Evolutionary conservation across 1,284 basidiomycete genomes (phyloP), one percentile per base, ranked within the genome.

Genomic region (Cryptococcus deneoformans): DNA sequence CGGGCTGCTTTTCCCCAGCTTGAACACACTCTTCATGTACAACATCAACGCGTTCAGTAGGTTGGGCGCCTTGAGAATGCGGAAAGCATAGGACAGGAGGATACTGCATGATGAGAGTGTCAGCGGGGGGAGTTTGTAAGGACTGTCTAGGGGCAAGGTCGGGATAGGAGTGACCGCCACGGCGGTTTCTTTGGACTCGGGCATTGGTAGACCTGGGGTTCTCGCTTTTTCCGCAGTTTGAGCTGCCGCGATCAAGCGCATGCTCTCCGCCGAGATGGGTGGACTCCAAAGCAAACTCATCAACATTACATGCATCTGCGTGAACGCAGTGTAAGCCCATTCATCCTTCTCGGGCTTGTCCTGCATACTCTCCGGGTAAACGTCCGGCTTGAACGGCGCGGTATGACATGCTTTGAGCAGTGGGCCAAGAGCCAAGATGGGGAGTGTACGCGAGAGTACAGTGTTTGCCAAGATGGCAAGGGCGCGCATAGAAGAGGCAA

Each of bases 381-480:
- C 72, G 3, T 67, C 61, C 0, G 76, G 76, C 16, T 63, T 46
- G 35, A 57, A 57, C 5, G 68, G 68, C 1, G 73, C 67, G 9
- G 56, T 34, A 14, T 66, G 59, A 45, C 77, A 71, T 6, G 63
- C 65, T 16, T 65, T 54, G 9, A 78, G 60, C 2, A 79, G 61
- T 0, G 53, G 46, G 3, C 70, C 64, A 29, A 75, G 60, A 12
- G 69, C 67, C 1, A 69, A 60, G 10, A 75, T 68, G 4, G 77
- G 77, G 0, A 78, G 61, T 2, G 77, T 78, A 0, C 77, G 69
- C 1, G 72, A 72, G 1, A 76, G 57, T 1, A 79, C 69, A 1
- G 77, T 74, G 59, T 77, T 78, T 43, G 74, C 72, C 2, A 79
- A 58, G 16, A 72, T 75, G 16, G 75, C 77, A 6, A 76, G 62